A percentile compares a stretch with the other conserved stretches of the same genome.
phyloP scores from a whole-genome alignment of 306 rosid genomes.

The Medicago arabica region DNA sequence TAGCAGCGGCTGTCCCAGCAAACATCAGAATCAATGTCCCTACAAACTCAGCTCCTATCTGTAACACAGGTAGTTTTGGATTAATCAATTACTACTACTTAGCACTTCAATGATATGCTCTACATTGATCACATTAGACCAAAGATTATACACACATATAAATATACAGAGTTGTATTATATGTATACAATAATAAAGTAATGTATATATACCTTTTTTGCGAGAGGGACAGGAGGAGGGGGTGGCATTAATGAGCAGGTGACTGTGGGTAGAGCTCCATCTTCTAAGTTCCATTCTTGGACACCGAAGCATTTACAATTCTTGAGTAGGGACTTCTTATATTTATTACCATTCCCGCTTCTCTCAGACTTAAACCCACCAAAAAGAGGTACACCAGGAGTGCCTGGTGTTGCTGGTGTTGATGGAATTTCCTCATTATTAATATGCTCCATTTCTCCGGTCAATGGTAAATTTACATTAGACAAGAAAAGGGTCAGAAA shows the following conservation, averaged over 20 bases:
- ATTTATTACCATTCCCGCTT: conserved; percentile 43
- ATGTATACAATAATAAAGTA: background rate
- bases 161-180: background rate
- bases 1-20: conserved; percentile 75
- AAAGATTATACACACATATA: background rate
- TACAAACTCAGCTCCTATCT: conserved; percentile 94
- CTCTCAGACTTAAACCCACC: conserved; percentile 60
- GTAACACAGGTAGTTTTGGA: conserved; percentile 7
- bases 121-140: background rate
- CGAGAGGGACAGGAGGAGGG: conserved; percentile 74
- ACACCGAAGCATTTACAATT: conserved; percentile 64
- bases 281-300: conserved; percentile 67
- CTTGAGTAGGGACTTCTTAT: conserved; percentile 64
- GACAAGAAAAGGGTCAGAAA: background rate
- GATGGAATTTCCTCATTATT: conserved; percentile 67
- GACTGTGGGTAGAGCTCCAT: conserved; percentile 63
- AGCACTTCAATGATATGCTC: background rate
- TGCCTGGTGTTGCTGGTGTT: conserved; percentile 76
- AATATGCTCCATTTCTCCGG: conserved; percentile 38
- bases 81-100: background rate
- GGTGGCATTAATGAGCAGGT: conserved; percentile 65
- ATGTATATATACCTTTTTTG: conserved; percentile 60
- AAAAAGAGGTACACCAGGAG: conserved; percentile 80
- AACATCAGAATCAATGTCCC: conserved; percentile 79
- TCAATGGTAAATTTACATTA: background rate